A percentile compares a stretch with the other conserved stretches of the same genome.
Evolutionary conservation across 176 grass and related monocot genomes (phyloP).

Genomic region (Oryza meridionalis): DNA sequence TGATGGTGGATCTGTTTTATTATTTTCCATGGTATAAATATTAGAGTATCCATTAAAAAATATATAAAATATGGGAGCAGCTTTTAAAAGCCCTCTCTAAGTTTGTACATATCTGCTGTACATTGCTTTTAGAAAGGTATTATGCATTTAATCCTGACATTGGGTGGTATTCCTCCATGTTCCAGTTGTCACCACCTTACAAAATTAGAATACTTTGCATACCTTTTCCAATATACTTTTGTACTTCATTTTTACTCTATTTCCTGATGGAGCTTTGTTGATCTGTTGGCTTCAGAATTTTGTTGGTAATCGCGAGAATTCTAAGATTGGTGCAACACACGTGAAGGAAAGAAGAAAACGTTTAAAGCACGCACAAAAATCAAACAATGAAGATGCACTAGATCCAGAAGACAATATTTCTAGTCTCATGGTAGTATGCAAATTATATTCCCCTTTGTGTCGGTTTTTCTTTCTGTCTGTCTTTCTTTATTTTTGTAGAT

Average conservation of each 20-base stretch:
- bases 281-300: constrained; percentile 39
- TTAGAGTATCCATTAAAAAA: too few species aligned
- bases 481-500: not conserved
- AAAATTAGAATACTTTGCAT: not conserved
- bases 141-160: not conserved
- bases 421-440: constrained; percentile 46
- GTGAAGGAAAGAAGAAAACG: constrained; percentile 50
- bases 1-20: not conserved
- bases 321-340: constrained; percentile 39
- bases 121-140: not conserved
- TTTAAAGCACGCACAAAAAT: constrained; percentile 41
- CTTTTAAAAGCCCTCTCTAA: not conserved
- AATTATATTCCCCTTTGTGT: not conserved
- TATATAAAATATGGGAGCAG: not conserved
- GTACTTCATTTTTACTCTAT: constrained; percentile 16
- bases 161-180: not conserved
- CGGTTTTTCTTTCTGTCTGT: not conserved
- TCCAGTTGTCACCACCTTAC: not conserved
- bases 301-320: constrained; percentile 5
- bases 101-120: not conserved
- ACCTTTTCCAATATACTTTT: not conserved
- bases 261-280: constrained; percentile 38
- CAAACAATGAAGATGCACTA: constrained; percentile 43
- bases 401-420: constrained; percentile 38
- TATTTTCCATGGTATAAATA: not conserved